Evolutionary conservation across 208 protist species (phyloP), one percentile per base, ranked within the genome.

Genomic region (Acanthamoeba lenticulata): DNA sequence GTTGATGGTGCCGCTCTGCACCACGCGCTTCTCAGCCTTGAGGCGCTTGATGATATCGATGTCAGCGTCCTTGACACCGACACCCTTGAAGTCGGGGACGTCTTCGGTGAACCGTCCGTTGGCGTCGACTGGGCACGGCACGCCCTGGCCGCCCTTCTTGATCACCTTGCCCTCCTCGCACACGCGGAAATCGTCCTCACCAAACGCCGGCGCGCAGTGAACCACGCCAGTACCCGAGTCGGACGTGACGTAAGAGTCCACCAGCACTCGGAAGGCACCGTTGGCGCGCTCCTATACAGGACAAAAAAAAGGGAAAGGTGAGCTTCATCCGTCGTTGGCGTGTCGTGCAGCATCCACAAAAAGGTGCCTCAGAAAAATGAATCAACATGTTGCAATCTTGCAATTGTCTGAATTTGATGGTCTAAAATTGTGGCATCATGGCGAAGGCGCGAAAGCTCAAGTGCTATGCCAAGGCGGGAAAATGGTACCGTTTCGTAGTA

Each of bases 171-270:
- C 36, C 42, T 94, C 95, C 27, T 99, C 88, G 97, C 99, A 99
- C 11, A 99, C 98, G 34, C 98, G 97, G 97, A 98, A 99, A 98
- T 99, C 99, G 93, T 99, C 99, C 97, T 99, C 99, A 97, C 99
- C 99, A 97, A 99, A 99, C 44, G 98, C 99, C 27, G 99, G 99
- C 38, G 99, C 99, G 90, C 98, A 96, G 96, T 99, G 99, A 5
- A 99, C 99, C 49, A 99, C 98, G 96, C 99, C 99, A n/a, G 99
- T 99, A 98, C 99, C 99, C 47, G 94, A 97, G 92, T 99, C 98
- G 60, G 98, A 98, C 38, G 98, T 99, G 49, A 99, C 99, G 96
- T 99, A 99, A 13, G 94, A 92, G 96, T 99, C 99, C 27, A 93
- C 62, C 38, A 99, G 81, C 29, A 99, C 97, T 86, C 96, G 96